Evolutionary conservation across 169 alveolate genomes (phyloP), one percentile per base, ranked within the genome.

Genomic region (Neospora caninum): DNA sequence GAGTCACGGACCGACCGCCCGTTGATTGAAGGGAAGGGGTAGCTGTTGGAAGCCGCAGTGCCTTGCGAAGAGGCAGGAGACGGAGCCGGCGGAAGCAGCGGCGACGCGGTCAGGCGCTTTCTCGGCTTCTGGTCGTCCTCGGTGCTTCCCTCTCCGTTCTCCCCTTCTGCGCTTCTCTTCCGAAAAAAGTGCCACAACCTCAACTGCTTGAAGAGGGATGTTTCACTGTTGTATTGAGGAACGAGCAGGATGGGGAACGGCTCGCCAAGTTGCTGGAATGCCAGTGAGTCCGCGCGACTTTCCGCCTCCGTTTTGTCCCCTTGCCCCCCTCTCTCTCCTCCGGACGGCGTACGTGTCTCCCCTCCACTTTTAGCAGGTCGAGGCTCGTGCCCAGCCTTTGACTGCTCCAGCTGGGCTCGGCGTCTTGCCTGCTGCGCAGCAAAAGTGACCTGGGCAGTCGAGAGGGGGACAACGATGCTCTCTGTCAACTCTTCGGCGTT

Each of bases 181-280:
- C 45, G 86, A 20, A 13, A 9, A 2, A 38, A n/a, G 27, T 78
- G 86, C 86, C 86, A 78, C 49, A 22, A 7, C n/a, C 86, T 13
- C 86, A 78, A 78, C 86, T 78, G 86, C 86, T 78, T 9, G n/a
- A 20, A 78, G 2, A 78, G 86, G 31, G 86, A 78, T 10, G n/a
- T n/a, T 38, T n/a, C 86, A 22, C 86, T 16, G 45, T 16, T 4
- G 42, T 38, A 10, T 4, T 38, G 86, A 1, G 86, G 43, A 13
- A 78, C 22, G 13, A 78, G 86, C 2, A 78, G 42, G 29, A 78
- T 16, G 27, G 86, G 86, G 31, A n/a, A 69, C 22, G 82, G 42
- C 82, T 29, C 82, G 82, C 82, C 82, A 69, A 20, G 16, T 69
- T 69, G 34, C 22, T 69, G 34, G 82, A 6, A 4, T 69, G 6